These are phyloP conservation scores for Diaporthe citriasiana DNA, from an alignment of 2,329 filamentous ascomycete species.

Conservation along the genomic window DNA sequence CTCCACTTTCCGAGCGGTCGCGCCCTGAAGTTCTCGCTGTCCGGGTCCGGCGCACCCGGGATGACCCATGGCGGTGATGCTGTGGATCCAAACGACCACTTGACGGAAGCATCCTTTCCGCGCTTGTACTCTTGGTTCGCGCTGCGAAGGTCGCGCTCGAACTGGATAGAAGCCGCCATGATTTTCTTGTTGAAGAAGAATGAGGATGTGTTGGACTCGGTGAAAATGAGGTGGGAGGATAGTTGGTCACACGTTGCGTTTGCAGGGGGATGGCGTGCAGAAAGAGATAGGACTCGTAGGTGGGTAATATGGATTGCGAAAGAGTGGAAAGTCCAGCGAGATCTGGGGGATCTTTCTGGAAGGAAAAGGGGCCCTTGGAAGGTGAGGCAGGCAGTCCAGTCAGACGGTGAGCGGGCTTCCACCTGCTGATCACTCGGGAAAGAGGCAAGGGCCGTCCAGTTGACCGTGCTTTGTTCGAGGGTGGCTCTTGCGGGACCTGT, in stretches of 20 bases:
- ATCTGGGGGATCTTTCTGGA: slow-evolving; percentile 26
- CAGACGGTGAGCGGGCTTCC: slow-evolving; percentile 30
- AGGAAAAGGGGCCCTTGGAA: slow-evolving; percentile 41
- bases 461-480: slow-evolving; percentile 38
- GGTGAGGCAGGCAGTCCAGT: slow-evolving; percentile 29
- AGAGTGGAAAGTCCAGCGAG: slow-evolving; percentile 26
- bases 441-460: slow-evolving; percentile 37
- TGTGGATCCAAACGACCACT: slow-evolving; percentile 57
- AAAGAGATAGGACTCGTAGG: slow-evolving; percentile 30
- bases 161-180: slow-evolving; percentile 49
- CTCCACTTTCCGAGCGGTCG: slow-evolving; percentile 52
- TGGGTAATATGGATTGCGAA: slow-evolving; percentile 29
- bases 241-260: slow-evolving; percentile 22
- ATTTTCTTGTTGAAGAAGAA: background rate
- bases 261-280: slow-evolving; percentile 22
- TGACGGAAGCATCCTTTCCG: slow-evolving; percentile 57
- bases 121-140: slow-evolving; percentile 59
- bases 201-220: slow-evolving; percentile 2
- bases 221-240: slow-evolving; percentile 12
- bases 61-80: slow-evolving; percentile 9
- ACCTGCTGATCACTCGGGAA: slow-evolving; percentile 36
- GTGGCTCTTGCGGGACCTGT: slow-evolving; percentile 39
- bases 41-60: slow-evolving; percentile 31
- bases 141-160: slow-evolving; percentile 61
- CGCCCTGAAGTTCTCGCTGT: slow-evolving; percentile 52